Evolutionary conservation across 2,329 filamentous ascomycete species (phyloP), one percentile per base, ranked within the genome.

Genomic region (Pseudophaeomoniella oleicola): DNA sequence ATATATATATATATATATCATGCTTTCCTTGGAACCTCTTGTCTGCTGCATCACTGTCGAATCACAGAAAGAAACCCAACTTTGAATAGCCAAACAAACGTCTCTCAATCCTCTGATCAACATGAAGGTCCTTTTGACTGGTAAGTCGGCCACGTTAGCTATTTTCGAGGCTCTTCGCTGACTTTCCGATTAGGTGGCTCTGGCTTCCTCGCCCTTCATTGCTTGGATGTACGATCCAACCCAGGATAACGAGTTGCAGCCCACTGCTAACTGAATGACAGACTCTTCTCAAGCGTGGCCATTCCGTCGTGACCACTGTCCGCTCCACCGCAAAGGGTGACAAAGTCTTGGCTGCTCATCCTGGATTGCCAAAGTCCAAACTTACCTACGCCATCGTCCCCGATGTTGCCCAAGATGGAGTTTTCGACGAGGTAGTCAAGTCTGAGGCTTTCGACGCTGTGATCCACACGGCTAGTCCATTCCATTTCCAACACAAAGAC

Each of bases 401-500:
- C 5, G 30, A 32, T 13, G 33, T 37, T 37, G 12, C 36, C 6
- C 36, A 13, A 15, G 12, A 34, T 15, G 37, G 37, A 18, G 42
- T 42, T 5, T 46, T 42, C 42, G 65, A 75, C 38, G 48, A 62
- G 42, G 70, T 53, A 4, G 50, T 58, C 35, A 46, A 49, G 39
- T 54, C 57, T 2, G 45, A 59, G 0, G 71, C 74, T 0, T 81
- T 88, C 43, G 76, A 82, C 46, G 75, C 71, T 34, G 79, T 88
- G 32, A 67, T 85, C 36, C 78, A 84, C 53, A 82, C 78, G 3
- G 79, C 80, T 2, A 77, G 71, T 0, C 81, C 82, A 0, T 87
- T 81, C 59, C 76, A 81, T 47, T 70, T 76, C 51, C 78, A 78
- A 18, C 73, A 88, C 36, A 75, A 81, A 16, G 67, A 75, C 46